Conservation (phyloP, 129 eudicot species). For the Sambucus nigra region DNA sequence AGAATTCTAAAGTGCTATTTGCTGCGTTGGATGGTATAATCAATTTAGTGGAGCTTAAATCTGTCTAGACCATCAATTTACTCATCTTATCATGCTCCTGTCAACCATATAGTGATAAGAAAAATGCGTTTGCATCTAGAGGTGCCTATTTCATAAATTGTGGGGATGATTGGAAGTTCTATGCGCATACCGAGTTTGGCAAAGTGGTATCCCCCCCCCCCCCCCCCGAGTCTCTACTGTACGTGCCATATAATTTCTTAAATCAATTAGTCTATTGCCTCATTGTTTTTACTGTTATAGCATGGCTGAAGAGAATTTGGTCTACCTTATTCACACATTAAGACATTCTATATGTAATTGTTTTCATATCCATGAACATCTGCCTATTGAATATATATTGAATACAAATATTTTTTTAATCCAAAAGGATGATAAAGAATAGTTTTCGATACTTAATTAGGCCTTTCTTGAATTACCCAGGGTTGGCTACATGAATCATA, state of each 20-base stretch:
- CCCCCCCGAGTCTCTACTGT: background rate
- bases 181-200: slow-evolving; percentile 44
- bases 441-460: too few relatives aligned
- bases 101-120: slow-evolving; percentile 26
- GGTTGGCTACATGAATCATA: too few relatives aligned
- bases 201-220: slow-evolving; percentile 51
- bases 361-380: too few relatives aligned
- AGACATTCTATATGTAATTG: too few relatives aligned
- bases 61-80: slow-evolving; percentile 68
- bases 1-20: slow-evolving; percentile 45
- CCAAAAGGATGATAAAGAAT: too few relatives aligned
- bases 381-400: too few relatives aligned
- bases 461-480: too few relatives aligned
- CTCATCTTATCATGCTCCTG: slow-evolving; percentile 73
- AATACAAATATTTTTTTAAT: too few relatives aligned
- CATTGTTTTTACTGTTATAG: too few relatives aligned
- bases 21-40: slow-evolving; percentile 80
- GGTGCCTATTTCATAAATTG: slow-evolving; percentile 53
- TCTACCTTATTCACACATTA: background rate
- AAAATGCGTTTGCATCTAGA: slow-evolving; percentile 32
- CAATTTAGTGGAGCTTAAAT: slow-evolving; percentile 41
- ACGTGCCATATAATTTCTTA: background rate
- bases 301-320: too few relatives aligned
- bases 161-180: slow-evolving; percentile 75
- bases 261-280: too few relatives aligned